A percentile compares a stretch with the other conserved stretches of the same genome.
Evolutionary conservation across 1,139 yeast genomes (phyloP).

Genomic region (Geotrichum fermentans): DNA sequence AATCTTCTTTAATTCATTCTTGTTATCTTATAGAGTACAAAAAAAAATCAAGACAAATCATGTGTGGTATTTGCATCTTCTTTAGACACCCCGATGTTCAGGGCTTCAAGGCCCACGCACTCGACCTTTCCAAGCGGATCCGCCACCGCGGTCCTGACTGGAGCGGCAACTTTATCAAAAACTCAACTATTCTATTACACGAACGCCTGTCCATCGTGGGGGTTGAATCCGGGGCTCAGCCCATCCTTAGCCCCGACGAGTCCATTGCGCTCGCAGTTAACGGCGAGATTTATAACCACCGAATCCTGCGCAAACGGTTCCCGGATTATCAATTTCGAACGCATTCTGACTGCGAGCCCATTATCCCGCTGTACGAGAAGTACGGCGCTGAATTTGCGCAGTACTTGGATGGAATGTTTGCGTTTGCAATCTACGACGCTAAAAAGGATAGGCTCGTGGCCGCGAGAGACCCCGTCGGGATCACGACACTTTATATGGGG

Average conservation of each 20-base stretch:
- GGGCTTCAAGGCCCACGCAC: constrained; percentile 77
- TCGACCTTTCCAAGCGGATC: constrained; percentile 81
- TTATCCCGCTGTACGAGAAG: constrained; percentile 84
- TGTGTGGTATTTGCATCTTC: constrained; percentile 98
- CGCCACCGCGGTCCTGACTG: constrained; percentile 99
- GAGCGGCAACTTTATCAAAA: constrained; percentile 75
- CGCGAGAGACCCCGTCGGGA: constrained; percentile 97
- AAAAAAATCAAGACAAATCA: no score
- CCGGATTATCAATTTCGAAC: constrained; percentile 72
- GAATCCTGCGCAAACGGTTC: constrained; percentile 72
- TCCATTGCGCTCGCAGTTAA: constrained; percentile 76
- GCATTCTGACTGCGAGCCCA: constrained; percentile 92
- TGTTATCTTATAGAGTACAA: no score
- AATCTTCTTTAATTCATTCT: no score
- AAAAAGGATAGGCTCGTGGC: constrained; percentile 82
- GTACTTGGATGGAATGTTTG: constrained; percentile 95
- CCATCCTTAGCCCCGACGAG: constrained; percentile 76
- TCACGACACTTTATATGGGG: constrained; percentile 94
- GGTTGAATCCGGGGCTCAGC: constrained; percentile 95
- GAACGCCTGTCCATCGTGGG: constrained; percentile 92
- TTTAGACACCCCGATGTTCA: constrained; percentile 75
- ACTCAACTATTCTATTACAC: constrained; percentile 75
- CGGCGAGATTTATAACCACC: constrained; percentile 97
- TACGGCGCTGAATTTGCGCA: constrained; percentile 88
- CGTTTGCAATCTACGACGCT: constrained; percentile 85